Evolutionary conservation across 2,329 filamentous ascomycete genomes (phyloP).

Genomic region (Trichoderma endophyticum): DNA sequence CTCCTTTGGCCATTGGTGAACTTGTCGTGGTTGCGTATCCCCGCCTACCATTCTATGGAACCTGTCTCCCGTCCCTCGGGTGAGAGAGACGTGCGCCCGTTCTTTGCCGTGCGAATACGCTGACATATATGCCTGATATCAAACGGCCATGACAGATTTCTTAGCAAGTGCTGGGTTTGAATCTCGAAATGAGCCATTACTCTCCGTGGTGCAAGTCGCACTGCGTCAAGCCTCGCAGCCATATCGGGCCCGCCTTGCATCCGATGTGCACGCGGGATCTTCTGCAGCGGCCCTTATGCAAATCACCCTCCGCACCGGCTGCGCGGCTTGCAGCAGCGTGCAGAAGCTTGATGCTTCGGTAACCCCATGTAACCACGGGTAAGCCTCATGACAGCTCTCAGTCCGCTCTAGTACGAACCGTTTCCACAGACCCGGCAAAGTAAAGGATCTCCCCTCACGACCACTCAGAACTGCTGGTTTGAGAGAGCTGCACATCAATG

Average conservation of each 20-base stretch:
- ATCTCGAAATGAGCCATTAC: background rate
- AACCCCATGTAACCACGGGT: constrained; percentile 13
- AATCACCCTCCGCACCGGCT: constrained; percentile 10
- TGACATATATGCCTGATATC: background rate
- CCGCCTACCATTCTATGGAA: background rate
- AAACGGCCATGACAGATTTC: background rate
- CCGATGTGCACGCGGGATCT: constrained; percentile 13
- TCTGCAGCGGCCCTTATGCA: constrained; percentile 17
- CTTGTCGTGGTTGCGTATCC: background rate
- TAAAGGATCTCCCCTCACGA: constrained; percentile 3
- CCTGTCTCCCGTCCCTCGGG: background rate
- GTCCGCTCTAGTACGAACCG: background rate
- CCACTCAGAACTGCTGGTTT: background rate
- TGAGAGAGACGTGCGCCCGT: background rate
- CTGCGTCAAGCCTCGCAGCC: constrained; percentile 9
- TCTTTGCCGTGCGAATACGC: background rate
- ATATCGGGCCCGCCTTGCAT: constrained; percentile 12
- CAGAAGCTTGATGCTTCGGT: constrained; percentile 7
- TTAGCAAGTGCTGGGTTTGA: background rate
- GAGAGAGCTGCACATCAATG: constrained; percentile 1
- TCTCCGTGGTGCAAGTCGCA: background rate
- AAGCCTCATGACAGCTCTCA: constrained; percentile 12
- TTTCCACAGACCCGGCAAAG: background rate
- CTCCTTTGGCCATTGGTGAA: background rate
- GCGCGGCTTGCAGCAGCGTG: constrained; percentile 16